Percentiles rank a stretch among this genome's conserved stretches.
These are phyloP conservation scores for Berberis thunbergii DNA, from an alignment of 164 flowering plant species.

Conservation along the genomic window DNA sequence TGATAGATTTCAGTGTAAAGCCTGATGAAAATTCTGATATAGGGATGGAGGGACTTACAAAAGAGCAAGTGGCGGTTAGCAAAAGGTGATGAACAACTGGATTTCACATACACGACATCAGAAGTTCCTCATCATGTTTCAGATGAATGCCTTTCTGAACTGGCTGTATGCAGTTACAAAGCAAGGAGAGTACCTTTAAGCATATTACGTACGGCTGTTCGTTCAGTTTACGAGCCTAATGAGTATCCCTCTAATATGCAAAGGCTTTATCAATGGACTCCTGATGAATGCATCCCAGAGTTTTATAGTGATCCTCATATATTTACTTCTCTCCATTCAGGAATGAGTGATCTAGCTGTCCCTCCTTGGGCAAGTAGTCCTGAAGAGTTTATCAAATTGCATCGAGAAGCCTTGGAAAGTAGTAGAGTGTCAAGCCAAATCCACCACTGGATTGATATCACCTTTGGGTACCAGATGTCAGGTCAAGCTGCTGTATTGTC, in stretches of 20 bases:
- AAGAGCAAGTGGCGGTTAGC: conserved; percentile 97
- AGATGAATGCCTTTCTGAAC: conserved; percentile 94
- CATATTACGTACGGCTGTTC: conserved; percentile 76
- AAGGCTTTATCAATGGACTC: conserved; percentile 96
- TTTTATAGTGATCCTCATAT: conserved; percentile 79
- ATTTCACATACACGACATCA: conserved; percentile 89
- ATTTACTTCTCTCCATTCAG: conserved; percentile 64
- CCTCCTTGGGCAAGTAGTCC: conserved; percentile 80
- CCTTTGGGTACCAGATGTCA: conserved; percentile 91
- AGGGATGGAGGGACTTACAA: conserved; percentile 87
- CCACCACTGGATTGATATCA: conserved; percentile 94
- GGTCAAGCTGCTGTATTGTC: conserved; percentile 83
- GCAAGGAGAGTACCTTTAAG: conserved; percentile 91
- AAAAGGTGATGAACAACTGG: conserved; percentile 97
- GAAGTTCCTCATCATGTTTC: conserved; percentile 95
- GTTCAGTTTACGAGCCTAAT: conserved; percentile 96
- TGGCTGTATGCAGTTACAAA: conserved; percentile 99
- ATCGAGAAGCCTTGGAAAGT: conserved; percentile 89
- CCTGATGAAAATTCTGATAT: conserved; percentile 60
- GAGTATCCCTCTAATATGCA: conserved; percentile 97
- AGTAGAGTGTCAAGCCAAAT: conserved; percentile 58
- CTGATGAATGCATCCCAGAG: conserved; percentile 99
- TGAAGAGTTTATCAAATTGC: conserved; percentile 78
- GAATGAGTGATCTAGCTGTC: conserved; percentile 85
- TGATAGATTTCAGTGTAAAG: conserved; percentile 76